Percentiles rank a stretch among this genome's conserved stretches.
phyloP scores from a whole-genome alignment of 2,329 filamentous ascomycete species.

The Calonectria crousiana region DNA sequence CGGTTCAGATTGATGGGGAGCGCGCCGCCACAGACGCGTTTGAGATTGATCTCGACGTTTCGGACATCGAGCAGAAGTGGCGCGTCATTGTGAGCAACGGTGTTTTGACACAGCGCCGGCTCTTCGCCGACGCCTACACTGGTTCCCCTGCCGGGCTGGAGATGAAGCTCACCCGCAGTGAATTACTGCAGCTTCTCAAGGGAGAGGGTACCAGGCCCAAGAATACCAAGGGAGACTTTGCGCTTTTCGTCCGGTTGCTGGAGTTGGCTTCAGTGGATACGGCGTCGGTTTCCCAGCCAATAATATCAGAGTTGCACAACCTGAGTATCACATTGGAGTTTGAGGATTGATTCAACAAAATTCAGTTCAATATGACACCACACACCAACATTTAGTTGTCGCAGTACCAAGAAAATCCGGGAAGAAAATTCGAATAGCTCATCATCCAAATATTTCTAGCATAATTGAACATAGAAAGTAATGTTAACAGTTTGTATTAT shows the following conservation, averaged over 20 bases:
- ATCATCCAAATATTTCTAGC: neutral
- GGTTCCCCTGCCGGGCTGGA: neutral
- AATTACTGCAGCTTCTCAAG: conserved; percentile 5
- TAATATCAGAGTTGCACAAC: neutral
- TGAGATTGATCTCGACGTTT: conserved; percentile 4
- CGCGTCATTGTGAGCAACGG: conserved; percentile 12
- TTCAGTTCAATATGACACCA: neutral
- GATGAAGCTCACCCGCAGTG: neutral
- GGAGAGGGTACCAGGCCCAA: neutral
- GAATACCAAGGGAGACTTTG: neutral
- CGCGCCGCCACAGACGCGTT: neutral
- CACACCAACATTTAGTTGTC: neutral
- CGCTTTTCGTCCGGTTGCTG: neutral
- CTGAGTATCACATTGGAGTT: neutral
- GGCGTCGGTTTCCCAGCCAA: neutral
- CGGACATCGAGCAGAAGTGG: conserved; percentile 10
- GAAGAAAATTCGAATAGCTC: neutral
- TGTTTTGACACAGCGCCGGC: conserved; percentile 6
- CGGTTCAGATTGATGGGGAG: conserved; percentile 13
- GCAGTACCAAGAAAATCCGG: neutral
- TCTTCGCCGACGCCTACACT: neutral
- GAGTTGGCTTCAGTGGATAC: neutral
- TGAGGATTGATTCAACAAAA: neutral
- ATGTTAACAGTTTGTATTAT: neutral
- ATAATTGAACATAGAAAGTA: neutral